Conservation (phyloP, 148 eudicot species). For the Rhododendron vialii region DNA sequence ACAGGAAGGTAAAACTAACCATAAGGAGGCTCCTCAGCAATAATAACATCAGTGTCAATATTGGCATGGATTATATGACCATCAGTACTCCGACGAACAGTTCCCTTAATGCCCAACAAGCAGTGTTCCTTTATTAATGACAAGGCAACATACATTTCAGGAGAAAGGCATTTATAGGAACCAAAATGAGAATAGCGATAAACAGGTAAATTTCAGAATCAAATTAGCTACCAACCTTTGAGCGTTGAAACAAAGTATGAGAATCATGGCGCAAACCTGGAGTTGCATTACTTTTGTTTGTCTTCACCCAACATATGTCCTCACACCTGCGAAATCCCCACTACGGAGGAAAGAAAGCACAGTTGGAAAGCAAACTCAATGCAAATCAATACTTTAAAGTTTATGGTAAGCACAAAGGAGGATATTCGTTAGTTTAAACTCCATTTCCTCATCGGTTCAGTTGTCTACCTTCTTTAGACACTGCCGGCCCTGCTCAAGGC, state of each 20-base stretch:
- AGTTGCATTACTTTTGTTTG: constrained; percentile 77
- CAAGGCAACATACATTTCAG: constrained; percentile 2
- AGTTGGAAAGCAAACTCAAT: constrained; percentile 25
- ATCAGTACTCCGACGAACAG: constrained; percentile 96
- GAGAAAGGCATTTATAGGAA: constrained; percentile 35
- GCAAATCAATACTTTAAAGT: not conserved
- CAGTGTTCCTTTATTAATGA: constrained; percentile 75
- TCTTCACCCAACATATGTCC: constrained; percentile 99
- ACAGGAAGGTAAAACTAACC: constrained; percentile 35
- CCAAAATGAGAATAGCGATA: not conserved
- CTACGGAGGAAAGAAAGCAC: constrained; percentile 29
- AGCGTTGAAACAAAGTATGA: constrained; percentile 86
- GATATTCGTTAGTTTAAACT: constrained; percentile 6
- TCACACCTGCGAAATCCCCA: constrained; percentile 99
- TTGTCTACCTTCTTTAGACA: constrained; percentile 87
- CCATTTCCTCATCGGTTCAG: not conserved
- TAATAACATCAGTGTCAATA: constrained; percentile 94
- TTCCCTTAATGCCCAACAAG: constrained; percentile 97
- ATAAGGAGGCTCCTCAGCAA: constrained; percentile 98
- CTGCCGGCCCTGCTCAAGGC: constrained; percentile 96
- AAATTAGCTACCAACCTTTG: constrained; percentile 53
- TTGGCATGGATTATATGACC: constrained; percentile 98
- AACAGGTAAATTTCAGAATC: not conserved
- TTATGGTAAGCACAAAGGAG: not conserved
- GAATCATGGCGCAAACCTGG: constrained; percentile 92